Percentiles rank a stretch among this genome's conserved stretches.
Conservation (phyloP, 139 green algal genomes). For the Gonium pectorale region DNA sequence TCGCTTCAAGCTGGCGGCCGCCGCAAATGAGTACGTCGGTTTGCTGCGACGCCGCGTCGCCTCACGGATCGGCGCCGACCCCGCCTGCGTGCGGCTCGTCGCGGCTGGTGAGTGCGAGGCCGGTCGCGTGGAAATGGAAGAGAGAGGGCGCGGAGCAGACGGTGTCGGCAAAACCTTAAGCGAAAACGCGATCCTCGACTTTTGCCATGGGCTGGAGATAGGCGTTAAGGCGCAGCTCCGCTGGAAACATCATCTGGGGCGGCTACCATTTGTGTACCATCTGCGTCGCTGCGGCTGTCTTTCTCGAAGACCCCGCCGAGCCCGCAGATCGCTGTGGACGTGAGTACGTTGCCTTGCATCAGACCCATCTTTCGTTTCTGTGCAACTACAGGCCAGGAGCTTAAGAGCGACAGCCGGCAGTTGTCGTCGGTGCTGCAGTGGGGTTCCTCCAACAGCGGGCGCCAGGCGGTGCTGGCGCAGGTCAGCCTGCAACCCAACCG, state of each 20-base stretch:
- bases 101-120: conserved; percentile 38
- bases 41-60: conserved; percentile 65
- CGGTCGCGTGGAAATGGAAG: not conserved
- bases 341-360: too few relatives aligned
- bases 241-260: too few relatives aligned
- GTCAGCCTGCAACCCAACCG: conserved; percentile 45
- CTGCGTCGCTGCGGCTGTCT: too few relatives aligned
- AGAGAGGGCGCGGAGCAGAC: not conserved
- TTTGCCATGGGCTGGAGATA: too few relatives aligned
- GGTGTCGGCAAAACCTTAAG: too few relatives aligned
- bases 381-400: conserved; percentile 65
- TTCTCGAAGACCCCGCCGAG: too few relatives aligned
- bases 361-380: too few relatives aligned
- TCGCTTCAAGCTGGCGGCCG: conserved; percentile 31
- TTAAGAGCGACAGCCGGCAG: conserved; percentile 43
- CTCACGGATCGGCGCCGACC: conserved; percentile 7
- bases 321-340: too few relatives aligned
- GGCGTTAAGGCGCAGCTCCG: too few relatives aligned
- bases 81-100: conserved; percentile 47
- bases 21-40: conserved; percentile 72
- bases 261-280: too few relatives aligned
- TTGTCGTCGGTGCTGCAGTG: conserved; percentile 38
- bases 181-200: too few relatives aligned
- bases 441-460: too few relatives aligned
- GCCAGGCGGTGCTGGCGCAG: conserved; percentile 21